Evolutionary conservation across 2,329 filamentous ascomycete species (phyloP), one percentile per base, ranked within the genome.

Genomic region (Colletotrichum sp.): DNA sequence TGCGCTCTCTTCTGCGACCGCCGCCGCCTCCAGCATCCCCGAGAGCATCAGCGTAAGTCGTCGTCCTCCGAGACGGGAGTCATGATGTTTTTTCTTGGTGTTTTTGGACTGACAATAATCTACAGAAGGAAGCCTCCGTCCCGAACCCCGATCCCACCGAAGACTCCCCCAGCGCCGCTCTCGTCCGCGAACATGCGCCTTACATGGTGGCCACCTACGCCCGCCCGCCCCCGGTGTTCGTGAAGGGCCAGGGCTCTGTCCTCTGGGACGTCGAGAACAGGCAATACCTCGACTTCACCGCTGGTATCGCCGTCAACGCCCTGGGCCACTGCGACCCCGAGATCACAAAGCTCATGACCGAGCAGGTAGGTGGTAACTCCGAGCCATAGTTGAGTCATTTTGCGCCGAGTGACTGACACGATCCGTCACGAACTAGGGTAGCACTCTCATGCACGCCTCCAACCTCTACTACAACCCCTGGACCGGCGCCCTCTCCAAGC

Each of bases 391-490:
- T 24, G 68, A 70, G 65, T 66, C 64, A 66, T 67, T 56, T 60
- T 36, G 67, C 38, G n/a, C 15, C 4, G 0, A 24, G 34, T 68
- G 16, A 65, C 75, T 78, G 52, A 75, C 56, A 70, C 43, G 3
- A 12, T 21, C 28, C 55, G 60, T 15, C 36, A n/a, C 60, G 55
- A 71, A 58, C n/a, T 73, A 91, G 91, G 89, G 93, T 34, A 89
- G 93, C 81, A 96, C 93, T 9, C 91, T 99, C 66, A 91, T 98
- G 72, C 97, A 99, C 85, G 94, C 95, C 62, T 98, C 96, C 13
- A 99, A 99, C 84, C 91, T 99, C 24, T 99, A 98, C 90, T 94
- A 98, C 86, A 99, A 98, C 86, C 94, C 94, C 3, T 98, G 97
- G 95, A 98, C 95, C 2, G 96, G 96, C 36, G 92, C 94, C 3